A percentile compares a stretch with the other conserved stretches of the same genome.
These are phyloP conservation scores for Gossypium rotundifolium DNA, from an alignment of 345 rosid genomes.

Conservation along the genomic window DNA sequence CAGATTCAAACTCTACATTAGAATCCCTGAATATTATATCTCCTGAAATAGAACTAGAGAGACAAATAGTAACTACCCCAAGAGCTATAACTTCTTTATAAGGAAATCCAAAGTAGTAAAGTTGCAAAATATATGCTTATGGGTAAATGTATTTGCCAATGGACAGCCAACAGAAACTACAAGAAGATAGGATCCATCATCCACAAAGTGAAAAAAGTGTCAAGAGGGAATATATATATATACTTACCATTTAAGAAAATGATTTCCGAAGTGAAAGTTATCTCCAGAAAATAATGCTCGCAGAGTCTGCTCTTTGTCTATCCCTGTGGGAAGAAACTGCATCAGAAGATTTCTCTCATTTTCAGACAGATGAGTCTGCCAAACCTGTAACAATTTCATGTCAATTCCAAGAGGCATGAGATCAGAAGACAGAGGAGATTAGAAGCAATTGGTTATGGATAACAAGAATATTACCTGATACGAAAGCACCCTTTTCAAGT, in stretches of 20 bases:
- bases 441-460: constrained; percentile 11
- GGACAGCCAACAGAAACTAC: neutral
- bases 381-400: constrained; percentile 41
- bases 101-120: neutral
- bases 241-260: constrained; percentile 68
- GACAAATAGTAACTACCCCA: neutral
- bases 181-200: neutral
- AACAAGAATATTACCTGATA: constrained; percentile 45
- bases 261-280: constrained; percentile 82
- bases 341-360: constrained; percentile 55
- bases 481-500: constrained; percentile 63
- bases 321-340: constrained; percentile 79
- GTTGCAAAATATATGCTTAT: neutral
- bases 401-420: constrained; percentile 10
- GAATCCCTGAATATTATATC: constrained; percentile 10
- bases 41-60: neutral
- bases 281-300: constrained; percentile 62
- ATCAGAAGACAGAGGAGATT: constrained; percentile 5
- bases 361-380: constrained; percentile 67
- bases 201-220: neutral
- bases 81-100: neutral
- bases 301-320: constrained; percentile 47
- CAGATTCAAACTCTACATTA: constrained; percentile 14
- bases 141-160: neutral
- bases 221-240: neutral